Percentiles rank a stretch among this genome's conserved stretches.
These are phyloP conservation scores for Conringia planisiliqua DNA, from an alignment of 345 rosid species.

Conservation along the genomic window DNA sequence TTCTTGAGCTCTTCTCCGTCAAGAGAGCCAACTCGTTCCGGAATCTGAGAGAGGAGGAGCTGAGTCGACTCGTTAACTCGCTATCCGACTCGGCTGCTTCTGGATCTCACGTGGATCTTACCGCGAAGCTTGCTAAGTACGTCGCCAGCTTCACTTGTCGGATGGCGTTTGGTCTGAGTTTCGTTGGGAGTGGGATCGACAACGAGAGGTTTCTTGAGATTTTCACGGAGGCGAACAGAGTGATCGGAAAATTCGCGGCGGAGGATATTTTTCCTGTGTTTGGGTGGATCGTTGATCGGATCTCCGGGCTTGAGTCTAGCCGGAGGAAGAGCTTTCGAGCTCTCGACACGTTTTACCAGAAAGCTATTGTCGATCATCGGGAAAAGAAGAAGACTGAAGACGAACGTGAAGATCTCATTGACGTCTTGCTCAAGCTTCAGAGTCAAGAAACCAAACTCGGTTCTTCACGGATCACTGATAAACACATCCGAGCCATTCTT, in stretches of 20 bases:
- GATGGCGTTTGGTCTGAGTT: slow-evolving; percentile 31
- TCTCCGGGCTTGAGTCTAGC: slow-evolving; percentile 24
- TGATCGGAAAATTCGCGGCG: slow-evolving; percentile 34
- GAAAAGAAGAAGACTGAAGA: slow-evolving; percentile 20
- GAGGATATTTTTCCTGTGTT: slow-evolving; percentile 30
- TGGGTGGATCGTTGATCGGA: slow-evolving; percentile 33
- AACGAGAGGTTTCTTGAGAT: slow-evolving; percentile 25
- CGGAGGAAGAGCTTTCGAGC: slow-evolving; percentile 28
- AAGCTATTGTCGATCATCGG: slow-evolving; percentile 28
- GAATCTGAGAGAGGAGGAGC: slow-evolving; percentile 39
- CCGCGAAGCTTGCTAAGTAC: slow-evolving; percentile 25
- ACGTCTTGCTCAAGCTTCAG: slow-evolving; percentile 27
- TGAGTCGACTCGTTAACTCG: slow-evolving; percentile 25
- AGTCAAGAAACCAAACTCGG: slow-evolving; percentile 32
- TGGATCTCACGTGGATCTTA: slow-evolving; percentile 25
- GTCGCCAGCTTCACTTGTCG: slow-evolving; percentile 31
- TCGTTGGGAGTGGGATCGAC: slow-evolving; percentile 27
- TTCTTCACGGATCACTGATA: slow-evolving; percentile 28
- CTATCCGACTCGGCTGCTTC: slow-evolving; percentile 28
- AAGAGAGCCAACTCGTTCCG: slow-evolving; percentile 42
- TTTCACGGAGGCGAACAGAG: slow-evolving; percentile 22
- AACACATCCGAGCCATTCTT: slow-evolving; percentile 34
- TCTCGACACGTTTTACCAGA: slow-evolving; percentile 32
- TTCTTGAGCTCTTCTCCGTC: slow-evolving; percentile 40
- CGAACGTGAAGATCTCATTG: slow-evolving; percentile 33